phyloP scores from a whole-genome alignment of 139 green algal genomes.

The Chlamydomonas sp. region DNA sequence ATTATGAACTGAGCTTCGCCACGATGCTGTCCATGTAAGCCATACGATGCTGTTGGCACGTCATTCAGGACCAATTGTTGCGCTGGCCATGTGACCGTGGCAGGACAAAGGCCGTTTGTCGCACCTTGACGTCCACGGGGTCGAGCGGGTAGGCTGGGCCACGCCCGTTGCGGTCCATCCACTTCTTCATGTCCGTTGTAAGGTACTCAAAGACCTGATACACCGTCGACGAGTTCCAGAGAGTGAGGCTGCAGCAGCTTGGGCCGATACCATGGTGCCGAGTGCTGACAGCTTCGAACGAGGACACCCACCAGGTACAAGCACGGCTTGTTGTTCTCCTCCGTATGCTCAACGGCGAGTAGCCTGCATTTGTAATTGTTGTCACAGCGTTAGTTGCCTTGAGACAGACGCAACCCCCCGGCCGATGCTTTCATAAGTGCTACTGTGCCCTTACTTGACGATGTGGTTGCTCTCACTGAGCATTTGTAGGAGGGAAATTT shows the following conservation, averaged over 20 bases:
- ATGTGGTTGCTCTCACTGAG: slow-evolving; percentile 93
- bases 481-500: slow-evolving; percentile 97
- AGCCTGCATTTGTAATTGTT: slow-evolving; percentile 49
- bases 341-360: slow-evolving; percentile 94
- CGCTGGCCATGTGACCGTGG: too few species aligned
- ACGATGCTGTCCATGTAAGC: background rate
- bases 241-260: background rate
- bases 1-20: background rate
- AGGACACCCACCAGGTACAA: slow-evolving; percentile 89
- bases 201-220: slow-evolving; percentile 96
- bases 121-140: slow-evolving; percentile 77
- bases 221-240: background rate
- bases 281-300: too few species aligned
- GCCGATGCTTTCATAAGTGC: background rate
- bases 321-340: slow-evolving; percentile 95
- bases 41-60: too few species aligned
- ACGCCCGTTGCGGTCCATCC: slow-evolving; percentile 95
- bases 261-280: too few species aligned
- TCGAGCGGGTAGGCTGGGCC: slow-evolving; percentile 74
- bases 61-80: too few species aligned
- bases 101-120: too few species aligned
- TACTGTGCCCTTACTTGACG: slow-evolving; percentile 74
- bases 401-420: too few species aligned
- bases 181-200: slow-evolving; percentile 98
- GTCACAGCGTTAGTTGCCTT: too few species aligned